phyloP scores from a whole-genome alignment of 768 basidiomycete species.

The Macrolepiota fuliginosa region DNA sequence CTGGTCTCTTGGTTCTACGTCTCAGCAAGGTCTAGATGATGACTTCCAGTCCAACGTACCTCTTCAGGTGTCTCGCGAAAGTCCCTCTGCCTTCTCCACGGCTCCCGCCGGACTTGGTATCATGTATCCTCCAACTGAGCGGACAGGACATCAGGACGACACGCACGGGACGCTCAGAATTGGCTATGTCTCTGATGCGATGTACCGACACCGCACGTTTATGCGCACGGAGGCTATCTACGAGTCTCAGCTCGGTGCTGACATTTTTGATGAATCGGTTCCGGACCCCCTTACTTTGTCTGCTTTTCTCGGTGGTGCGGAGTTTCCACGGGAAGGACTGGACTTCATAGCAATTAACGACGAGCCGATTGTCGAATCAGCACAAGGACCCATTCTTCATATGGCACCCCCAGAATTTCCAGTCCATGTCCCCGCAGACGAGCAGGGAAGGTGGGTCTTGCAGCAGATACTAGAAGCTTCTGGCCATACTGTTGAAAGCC shows the following conservation, averaged over 20 bases:
- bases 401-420: neutral
- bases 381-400: neutral
- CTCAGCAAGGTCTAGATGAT: neutral
- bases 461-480: conserved; percentile 5
- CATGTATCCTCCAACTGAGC: neutral
- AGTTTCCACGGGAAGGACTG: conserved; percentile 17
- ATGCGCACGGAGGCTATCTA: conserved; percentile 2
- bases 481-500: conserved; percentile 9
- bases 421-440: neutral
- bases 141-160: neutral
- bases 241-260: neutral
- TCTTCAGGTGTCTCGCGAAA: neutral
- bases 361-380: neutral
- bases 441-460: conserved; percentile 1
- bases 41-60: conserved; percentile 11
- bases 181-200: neutral
- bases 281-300: conserved; percentile 14
- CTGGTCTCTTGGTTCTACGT: neutral
- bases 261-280: neutral
- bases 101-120: conserved; percentile 8
- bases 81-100: neutral
- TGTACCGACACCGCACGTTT: neutral
- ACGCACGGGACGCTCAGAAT: neutral
- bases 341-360: neutral
- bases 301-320: conserved; percentile 19